A percentile compares a stretch with the other conserved stretches of the same genome.
phyloP scores from a whole-genome alignment of 1,284 basidiomycete species.

The Ganoderma meredithae region DNA sequence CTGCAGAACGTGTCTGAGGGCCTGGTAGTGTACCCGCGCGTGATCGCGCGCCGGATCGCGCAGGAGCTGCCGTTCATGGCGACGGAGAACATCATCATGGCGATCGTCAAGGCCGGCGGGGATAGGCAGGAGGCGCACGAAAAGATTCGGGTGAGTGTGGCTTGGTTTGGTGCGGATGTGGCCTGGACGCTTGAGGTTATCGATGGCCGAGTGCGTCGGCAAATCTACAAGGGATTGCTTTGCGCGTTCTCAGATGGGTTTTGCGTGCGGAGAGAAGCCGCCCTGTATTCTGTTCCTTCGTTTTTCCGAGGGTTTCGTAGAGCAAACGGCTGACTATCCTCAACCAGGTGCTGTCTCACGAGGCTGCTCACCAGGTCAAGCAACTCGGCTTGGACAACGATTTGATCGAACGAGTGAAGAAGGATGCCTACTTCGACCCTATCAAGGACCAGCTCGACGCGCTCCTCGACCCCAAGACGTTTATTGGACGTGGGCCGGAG shows the following conservation, averaged over 20 bases:
- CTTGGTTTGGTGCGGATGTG: slow-evolving; percentile 1
- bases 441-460: slow-evolving; percentile 73
- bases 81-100: slow-evolving; percentile 99
- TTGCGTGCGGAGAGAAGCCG: not conserved
- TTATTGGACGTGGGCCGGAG: slow-evolving; percentile 91
- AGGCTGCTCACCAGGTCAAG: slow-evolving; percentile 96
- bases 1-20: slow-evolving; percentile 98
- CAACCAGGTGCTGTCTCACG: slow-evolving; percentile 85
- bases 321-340: not conserved
- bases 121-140: slow-evolving; percentile 98
- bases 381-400: slow-evolving; percentile 96
- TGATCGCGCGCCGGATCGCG: slow-evolving; percentile 90
- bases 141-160: slow-evolving; percentile 80
- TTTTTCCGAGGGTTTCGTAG: not conserved
- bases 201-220: not conserved
- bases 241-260: not conserved
- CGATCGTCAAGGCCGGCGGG: slow-evolving; percentile 93
- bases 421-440: slow-evolving; percentile 67
- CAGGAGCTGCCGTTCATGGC: slow-evolving; percentile 99
- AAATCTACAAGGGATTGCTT: not conserved
- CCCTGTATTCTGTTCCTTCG: not conserved
- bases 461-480: slow-evolving; percentile 83
- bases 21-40: slow-evolving; percentile 96
- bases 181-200: not conserved
- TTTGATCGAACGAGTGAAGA: slow-evolving; percentile 87